Evolutionary conservation across 371 early-diverging fungal genomes (phyloP).

Genomic region (Smittium culicis): DNA sequence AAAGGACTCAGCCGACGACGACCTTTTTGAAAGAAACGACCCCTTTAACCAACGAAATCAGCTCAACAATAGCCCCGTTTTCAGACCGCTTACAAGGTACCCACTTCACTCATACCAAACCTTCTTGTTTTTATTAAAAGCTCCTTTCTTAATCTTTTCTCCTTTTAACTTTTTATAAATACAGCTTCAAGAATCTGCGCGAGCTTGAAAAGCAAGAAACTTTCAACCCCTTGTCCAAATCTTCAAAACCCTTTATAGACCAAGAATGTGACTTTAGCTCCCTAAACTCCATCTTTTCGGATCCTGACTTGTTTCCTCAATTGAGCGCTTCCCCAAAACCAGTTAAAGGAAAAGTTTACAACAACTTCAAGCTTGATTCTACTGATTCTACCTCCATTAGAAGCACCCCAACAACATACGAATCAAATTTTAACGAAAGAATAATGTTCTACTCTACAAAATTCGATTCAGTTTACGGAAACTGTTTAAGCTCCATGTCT

Average conservation of each 20-base stretch:
- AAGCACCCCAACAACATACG: neutral
- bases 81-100: neutral
- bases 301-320: neutral
- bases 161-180: neutral
- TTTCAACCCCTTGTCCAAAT: neutral
- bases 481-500: neutral
- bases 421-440: neutral
- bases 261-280: neutral
- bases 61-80: neutral
- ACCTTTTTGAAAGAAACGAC: neutral
- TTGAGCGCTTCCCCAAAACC: neutral
- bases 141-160: neutral
- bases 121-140: neutral
- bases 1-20: neutral
- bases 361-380: too few relatives aligned
- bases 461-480: neutral
- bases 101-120: neutral
- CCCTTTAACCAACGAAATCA: too few relatives aligned
- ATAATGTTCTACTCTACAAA: conserved; percentile 7
- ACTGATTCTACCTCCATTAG: neutral
- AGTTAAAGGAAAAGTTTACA: neutral
- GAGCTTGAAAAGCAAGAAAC: neutral
- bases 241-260: neutral
- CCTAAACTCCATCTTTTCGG: neutral
- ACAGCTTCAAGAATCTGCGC: neutral